Percentiles rank a stretch among this genome's conserved stretches.
Evolutionary conservation across 2,329 filamentous ascomycete species (phyloP).

Genomic region (Penicillium brevicompactum): DNA sequence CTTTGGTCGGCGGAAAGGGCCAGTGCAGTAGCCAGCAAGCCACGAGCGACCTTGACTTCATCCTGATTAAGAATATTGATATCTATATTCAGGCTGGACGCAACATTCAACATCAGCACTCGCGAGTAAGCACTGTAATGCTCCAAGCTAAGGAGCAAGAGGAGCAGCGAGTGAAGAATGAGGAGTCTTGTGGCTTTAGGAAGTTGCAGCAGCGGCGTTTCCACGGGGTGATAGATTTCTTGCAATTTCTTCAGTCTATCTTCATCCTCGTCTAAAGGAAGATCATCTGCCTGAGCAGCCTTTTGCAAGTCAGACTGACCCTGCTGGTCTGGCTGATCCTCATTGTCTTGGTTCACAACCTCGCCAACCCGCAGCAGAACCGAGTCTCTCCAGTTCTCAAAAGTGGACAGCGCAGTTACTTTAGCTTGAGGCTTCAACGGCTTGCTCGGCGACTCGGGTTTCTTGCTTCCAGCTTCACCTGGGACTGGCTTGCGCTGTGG

Average conservation of each 20-base stretch:
- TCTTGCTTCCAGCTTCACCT: conserved; percentile 2
- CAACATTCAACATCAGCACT: conserved; percentile 68
- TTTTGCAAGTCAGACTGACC: conserved; percentile 26
- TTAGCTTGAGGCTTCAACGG: conserved; percentile 52
- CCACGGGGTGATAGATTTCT: conserved; percentile 58
- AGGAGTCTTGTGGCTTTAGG: conserved; percentile 56
- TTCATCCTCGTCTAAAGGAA: conserved; percentile 27
- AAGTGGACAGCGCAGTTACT: conserved; percentile 67
- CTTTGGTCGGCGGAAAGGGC: conserved; percentile 77
- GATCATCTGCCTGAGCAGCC: conserved; percentile 22
- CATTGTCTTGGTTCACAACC: conserved; percentile 59
- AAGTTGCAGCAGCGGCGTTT: conserved; percentile 56
- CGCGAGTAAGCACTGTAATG: conserved; percentile 76
- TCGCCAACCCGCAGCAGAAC: conserved; percentile 73
- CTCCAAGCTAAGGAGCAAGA: conserved; percentile 75
- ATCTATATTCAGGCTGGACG: conserved; percentile 71
- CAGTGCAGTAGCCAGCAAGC: conserved; percentile 73
- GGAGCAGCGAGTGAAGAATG: conserved; percentile 70
- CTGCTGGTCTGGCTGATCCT: conserved; percentile 39
- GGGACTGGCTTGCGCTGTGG: conserved; percentile 4
- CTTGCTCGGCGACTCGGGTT: conserved; percentile 12
- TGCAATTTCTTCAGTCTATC: conserved; percentile 30
- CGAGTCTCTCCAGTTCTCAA: conserved; percentile 76
- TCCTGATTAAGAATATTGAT: conserved; percentile 66
- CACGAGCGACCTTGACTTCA: conserved; percentile 74